Evolutionary conservation across 208 protist genomes (phyloP).

Genomic region (Crithidia bombi): DNA sequence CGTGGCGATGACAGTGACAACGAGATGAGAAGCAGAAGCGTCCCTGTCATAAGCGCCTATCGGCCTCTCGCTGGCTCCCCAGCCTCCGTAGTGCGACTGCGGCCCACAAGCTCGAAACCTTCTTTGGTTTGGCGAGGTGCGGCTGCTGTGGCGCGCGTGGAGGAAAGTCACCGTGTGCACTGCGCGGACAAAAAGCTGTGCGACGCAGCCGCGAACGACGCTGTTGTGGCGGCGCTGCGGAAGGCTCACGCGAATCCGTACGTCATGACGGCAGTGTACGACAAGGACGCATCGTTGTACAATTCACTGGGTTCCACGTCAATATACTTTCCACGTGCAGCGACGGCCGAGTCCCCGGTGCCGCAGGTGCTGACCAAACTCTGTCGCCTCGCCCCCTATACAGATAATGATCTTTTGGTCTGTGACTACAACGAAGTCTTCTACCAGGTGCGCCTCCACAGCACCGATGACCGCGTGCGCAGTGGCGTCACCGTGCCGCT

Average conservation of each 20-base stretch:
- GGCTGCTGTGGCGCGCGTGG: background rate
- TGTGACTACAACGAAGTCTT: background rate
- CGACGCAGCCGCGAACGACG: background rate
- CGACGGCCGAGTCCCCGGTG: background rate
- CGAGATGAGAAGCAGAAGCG: background rate
- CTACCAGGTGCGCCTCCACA: constrained; percentile 18
- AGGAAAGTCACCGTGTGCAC: background rate
- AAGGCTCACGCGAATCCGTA: constrained; percentile 16
- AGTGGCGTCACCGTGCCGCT: background rate
- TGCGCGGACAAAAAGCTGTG: background rate
- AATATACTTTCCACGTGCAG: constrained; percentile 3
- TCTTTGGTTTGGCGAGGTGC: background rate
- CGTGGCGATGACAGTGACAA: background rate
- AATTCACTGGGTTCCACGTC: no score
- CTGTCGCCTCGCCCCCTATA: background rate
- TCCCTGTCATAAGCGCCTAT: background rate
- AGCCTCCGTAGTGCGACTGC: constrained; percentile 19
- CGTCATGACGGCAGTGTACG: constrained; percentile 32
- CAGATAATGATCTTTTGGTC: background rate
- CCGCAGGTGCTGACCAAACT: background rate
- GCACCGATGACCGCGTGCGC: constrained; percentile 15
- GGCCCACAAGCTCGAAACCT: background rate
- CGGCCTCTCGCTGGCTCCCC: background rate
- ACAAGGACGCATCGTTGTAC: constrained; percentile 35
- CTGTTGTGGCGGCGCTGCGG: constrained; percentile 1